Evolutionary conservation across 805 yeast genomes (phyloP).

Genomic region (Yamadazyma nakazawae): DNA sequence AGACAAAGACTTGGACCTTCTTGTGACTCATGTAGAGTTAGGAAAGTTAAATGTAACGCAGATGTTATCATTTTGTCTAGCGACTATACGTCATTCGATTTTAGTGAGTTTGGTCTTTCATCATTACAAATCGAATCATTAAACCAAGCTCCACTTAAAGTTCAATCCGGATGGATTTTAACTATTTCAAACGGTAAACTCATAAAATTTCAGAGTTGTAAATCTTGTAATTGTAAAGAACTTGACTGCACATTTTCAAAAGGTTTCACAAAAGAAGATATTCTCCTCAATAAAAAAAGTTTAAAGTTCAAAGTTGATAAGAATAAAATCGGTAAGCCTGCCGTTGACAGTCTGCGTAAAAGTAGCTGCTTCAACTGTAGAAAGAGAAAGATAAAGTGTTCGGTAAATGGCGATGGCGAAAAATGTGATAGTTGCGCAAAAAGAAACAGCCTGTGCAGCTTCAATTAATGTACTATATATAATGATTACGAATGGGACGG

Average conservation of each 20-base stretch:
- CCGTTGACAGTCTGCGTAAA: constrained; percentile 23
- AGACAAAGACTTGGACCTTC: constrained; percentile 74
- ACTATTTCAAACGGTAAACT: constrained; percentile 27
- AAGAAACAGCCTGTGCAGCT: constrained; percentile 34
- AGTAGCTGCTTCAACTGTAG: constrained; percentile 40
- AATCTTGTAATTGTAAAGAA: constrained; percentile 48
- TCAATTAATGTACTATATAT: constrained; percentile 10
- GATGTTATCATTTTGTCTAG: constrained; percentile 42
- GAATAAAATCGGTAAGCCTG: constrained; percentile 10
- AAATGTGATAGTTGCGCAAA: constrained; percentile 42
- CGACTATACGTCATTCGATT: constrained; percentile 3
- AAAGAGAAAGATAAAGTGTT: constrained; percentile 43
- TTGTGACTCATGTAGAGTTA: constrained; percentile 65
- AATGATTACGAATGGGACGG: neutral
- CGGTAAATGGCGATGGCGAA: constrained; percentile 23
- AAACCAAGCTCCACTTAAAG: neutral
- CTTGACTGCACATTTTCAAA: constrained; percentile 54
- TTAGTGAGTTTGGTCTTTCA: constrained; percentile 1
- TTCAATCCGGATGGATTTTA: constrained; percentile 9
- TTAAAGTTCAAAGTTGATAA: constrained; percentile 9
- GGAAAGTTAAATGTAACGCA: constrained; percentile 75
- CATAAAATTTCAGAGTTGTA: constrained; percentile 53
- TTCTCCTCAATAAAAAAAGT: constrained; percentile 30
- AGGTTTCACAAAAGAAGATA: constrained; percentile 65
- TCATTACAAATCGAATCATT: constrained; percentile 2